Evolutionary conservation across 768 basidiomycete species (phyloP), one percentile per base, ranked within the genome.

Genomic region (Boletus sp.): DNA sequence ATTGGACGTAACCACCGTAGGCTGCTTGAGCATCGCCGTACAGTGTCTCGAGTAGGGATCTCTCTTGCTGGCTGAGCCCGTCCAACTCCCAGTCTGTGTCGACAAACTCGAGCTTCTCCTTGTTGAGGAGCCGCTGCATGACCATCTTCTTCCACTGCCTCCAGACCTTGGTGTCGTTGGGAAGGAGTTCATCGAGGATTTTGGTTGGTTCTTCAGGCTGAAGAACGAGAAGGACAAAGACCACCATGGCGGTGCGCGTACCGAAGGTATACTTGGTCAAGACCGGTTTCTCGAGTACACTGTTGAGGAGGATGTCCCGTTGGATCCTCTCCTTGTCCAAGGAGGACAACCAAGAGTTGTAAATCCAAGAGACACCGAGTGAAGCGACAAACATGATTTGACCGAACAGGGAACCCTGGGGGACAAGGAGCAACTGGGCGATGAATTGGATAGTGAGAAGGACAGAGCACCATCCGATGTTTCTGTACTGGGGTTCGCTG

Each of bases 301-400:
- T 42, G n/a, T 53, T 32, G 17, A 67, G 30, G 30, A 67, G 40
- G 35, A 64, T 9, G 12, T 57, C 42, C 28, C 42, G 47, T 2
- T 67, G 63, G 4, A 67, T 50, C 24, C 52, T 59, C 10, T 60
- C 64, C 9, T 57, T 69, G 35, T 78, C 77, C 71, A 78, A 55
- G 7, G 64, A 67, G 6, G 66, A 64, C 14, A 62, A 12, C 47
- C 47, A 48, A 5, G 47, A 48, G 33, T 48, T 48, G 47, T 48
- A 48, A 14, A 48, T 48, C 47, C 47, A 48, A 29, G 47, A 48
- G 3, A 48, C 47, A 10, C 47, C 47, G 7, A 48, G 47, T 12
- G 47, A 48, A 35, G 47, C 1, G 18, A 48, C 47, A 15, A 48
- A 48, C 12, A 48, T 32, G 18, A 35, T 48, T 14, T 48, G 47